These are phyloP conservation scores for Candida ipomoeae DNA, from an alignment of 805 yeast genomes.

Conservation along the genomic window DNA sequence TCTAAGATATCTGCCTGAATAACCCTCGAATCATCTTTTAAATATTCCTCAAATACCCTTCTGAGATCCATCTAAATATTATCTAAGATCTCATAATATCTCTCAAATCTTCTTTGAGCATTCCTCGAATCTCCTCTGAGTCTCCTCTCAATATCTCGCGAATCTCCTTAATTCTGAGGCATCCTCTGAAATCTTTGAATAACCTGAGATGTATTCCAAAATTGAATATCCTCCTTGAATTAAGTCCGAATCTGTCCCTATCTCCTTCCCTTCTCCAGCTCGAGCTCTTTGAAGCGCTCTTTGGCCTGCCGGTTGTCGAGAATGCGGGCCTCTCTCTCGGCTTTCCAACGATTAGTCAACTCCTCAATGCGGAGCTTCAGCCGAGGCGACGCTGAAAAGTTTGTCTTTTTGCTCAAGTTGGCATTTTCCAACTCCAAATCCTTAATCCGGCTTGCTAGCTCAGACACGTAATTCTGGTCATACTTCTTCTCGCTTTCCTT, in stretches of 20 bases:
- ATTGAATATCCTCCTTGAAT: too few species aligned
- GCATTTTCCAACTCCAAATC: constrained; percentile 23
- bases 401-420: constrained; percentile 23
- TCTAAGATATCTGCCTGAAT: too few species aligned
- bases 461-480: constrained; percentile 18
- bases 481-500: constrained; percentile 27
- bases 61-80: too few species aligned
- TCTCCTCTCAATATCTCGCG: too few species aligned
- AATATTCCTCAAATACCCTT: too few species aligned
- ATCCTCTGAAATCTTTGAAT: too few species aligned
- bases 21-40: too few species aligned
- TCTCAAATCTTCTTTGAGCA: too few species aligned
- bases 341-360: constrained; percentile 59
- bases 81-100: too few species aligned
- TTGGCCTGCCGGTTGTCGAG: constrained; percentile 57
- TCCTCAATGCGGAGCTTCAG: constrained; percentile 54
- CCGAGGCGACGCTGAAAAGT: constrained; percentile 26
- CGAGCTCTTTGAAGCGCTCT: constrained; percentile 44
- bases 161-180: too few species aligned
- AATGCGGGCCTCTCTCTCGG: constrained; percentile 66
- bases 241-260: neutral
- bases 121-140: too few species aligned
- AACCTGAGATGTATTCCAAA: too few species aligned
- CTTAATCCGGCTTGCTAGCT: constrained; percentile 17
- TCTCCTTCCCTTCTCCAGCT: neutral